Evolutionary conservation across 176 grass and related monocot genomes (phyloP).

Genomic region (Raddia distichophylla): DNA sequence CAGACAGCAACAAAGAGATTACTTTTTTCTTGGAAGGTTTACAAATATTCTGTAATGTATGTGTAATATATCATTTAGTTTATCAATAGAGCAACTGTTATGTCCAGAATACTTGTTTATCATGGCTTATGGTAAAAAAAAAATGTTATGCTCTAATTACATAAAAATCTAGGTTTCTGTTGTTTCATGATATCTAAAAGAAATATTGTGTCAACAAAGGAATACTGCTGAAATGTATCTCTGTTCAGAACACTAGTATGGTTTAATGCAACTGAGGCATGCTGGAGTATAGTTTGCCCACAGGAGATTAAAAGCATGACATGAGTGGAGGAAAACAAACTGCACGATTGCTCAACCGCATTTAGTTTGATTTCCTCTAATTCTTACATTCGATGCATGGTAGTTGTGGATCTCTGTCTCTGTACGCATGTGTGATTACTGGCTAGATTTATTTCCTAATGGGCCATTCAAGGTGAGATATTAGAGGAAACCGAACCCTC

Average conservation of each 20-base stretch:
- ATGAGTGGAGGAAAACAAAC: no score
- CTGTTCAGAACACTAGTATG: no score
- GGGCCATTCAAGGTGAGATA: constrained; percentile 47
- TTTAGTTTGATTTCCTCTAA: no score
- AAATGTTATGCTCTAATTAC: constrained; percentile 16
- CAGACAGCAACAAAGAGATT: constrained; percentile 61
- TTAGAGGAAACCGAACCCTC: constrained; percentile 53
- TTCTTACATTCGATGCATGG: no score
- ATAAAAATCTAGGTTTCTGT: not conserved
- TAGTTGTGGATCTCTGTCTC: no score
- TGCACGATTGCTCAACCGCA: no score
- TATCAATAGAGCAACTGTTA: constrained; percentile 42
- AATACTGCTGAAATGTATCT: not conserved
- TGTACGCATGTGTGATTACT: not conserved
- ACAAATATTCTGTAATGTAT: constrained; percentile 37
- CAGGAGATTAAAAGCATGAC: no score
- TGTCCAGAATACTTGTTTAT: not conserved
- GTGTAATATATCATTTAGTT: constrained; percentile 44
- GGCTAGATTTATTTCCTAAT: not conserved
- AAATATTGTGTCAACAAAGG: not conserved
- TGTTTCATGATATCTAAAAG: not conserved
- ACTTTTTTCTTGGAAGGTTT: constrained; percentile 46
- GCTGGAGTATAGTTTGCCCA: no score
- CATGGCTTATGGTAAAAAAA: not conserved
- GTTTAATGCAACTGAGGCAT: no score